phyloP scores from a whole-genome alignment of 805 yeast species.

The Myxozyma monticola region DNA sequence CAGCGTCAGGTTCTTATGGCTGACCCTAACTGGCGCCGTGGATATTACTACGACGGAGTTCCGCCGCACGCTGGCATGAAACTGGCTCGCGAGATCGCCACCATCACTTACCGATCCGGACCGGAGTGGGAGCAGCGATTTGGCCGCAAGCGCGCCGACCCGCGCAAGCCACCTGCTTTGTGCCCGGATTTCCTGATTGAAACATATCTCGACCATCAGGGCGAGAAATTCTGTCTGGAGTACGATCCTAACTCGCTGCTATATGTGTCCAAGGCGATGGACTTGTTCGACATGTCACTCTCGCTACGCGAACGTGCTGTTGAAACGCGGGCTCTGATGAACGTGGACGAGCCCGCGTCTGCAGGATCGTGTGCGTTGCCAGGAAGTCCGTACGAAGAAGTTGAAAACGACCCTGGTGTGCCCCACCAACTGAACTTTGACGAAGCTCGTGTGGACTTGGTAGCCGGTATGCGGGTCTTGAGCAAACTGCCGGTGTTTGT shows the following conservation, averaged over 20 bases:
- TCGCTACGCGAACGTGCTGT: constrained; percentile 21
- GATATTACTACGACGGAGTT: constrained; percentile 71
- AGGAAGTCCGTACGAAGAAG: constrained; percentile 30
- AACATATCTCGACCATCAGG: constrained; percentile 91
- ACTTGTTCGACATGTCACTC: constrained; percentile 67
- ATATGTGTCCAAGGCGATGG: constrained; percentile 92
- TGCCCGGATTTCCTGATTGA: constrained; percentile 93
- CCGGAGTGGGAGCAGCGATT: constrained; percentile 96
- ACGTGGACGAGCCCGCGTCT: background rate
- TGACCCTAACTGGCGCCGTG: constrained; percentile 93
- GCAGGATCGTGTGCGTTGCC: constrained; percentile 21
- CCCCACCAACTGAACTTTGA: constrained; percentile 23
- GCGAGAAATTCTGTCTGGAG: constrained; percentile 86
- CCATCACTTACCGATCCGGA: constrained; percentile 90
- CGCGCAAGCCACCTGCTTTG: constrained; percentile 73
- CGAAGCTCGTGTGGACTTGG: constrained; percentile 50
- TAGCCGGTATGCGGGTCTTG: constrained; percentile 62
- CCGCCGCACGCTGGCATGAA: constrained; percentile 97
- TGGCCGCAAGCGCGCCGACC: constrained; percentile 84
- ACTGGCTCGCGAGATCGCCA: constrained; percentile 88
- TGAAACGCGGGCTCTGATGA: constrained; percentile 8
- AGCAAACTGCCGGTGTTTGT: constrained; percentile 68
- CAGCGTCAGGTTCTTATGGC: constrained; percentile 93
- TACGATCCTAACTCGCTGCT: constrained; percentile 88
- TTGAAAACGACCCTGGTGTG: constrained; percentile 37